A percentile compares a stretch with the other conserved stretches of the same genome.
phyloP scores from a whole-genome alignment of 768 basidiomycete genomes.

The Lactarius tabidus region DNA sequence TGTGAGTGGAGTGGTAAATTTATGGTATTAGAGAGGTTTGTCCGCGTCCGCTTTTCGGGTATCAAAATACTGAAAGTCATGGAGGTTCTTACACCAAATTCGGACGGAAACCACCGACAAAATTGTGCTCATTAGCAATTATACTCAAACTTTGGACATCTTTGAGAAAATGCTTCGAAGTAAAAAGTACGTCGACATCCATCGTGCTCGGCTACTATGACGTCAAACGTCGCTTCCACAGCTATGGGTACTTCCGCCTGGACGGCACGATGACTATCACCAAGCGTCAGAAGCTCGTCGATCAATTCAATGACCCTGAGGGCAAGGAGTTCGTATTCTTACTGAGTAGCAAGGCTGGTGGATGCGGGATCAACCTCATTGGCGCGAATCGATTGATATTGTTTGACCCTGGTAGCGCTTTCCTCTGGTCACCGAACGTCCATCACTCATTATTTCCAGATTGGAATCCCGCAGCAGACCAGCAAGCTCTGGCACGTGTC shows the following conservation, averaged over 20 bases:
- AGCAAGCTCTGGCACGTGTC: conserved; percentile 95
- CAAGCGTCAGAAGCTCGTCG: conserved; percentile 93
- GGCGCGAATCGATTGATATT: conserved; percentile 94
- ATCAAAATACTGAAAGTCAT: not conserved
- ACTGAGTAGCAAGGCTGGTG: conserved; percentile 92
- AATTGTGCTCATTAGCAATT: conserved; percentile 95
- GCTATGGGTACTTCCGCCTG: conserved; percentile 88
- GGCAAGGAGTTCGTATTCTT: conserved; percentile 94
- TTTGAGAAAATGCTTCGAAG: conserved; percentile 85
- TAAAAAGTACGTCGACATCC: conserved; percentile 58
- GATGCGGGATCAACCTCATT: conserved; percentile 95
- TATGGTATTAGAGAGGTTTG: conserved; percentile 82
- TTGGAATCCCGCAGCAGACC: conserved; percentile 98
- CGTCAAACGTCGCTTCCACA: conserved; percentile 31
- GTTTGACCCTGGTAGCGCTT: conserved; percentile 80
- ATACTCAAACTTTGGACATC: conserved; percentile 90
- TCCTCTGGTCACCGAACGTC: not conserved
- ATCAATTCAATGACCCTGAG: conserved; percentile 91
- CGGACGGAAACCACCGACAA: conserved; percentile 83
- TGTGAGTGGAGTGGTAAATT: conserved; percentile 92
- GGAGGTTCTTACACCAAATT: conserved; percentile 81
- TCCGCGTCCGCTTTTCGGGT: not conserved
- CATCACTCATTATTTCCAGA: conserved; percentile 43
- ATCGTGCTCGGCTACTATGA: conserved; percentile 12
- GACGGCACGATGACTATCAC: conserved; percentile 91